Evolutionary conservation across 2,329 filamentous ascomycete species (phyloP), one percentile per base, ranked within the genome.

Genomic region (Pezicula radicicola): DNA sequence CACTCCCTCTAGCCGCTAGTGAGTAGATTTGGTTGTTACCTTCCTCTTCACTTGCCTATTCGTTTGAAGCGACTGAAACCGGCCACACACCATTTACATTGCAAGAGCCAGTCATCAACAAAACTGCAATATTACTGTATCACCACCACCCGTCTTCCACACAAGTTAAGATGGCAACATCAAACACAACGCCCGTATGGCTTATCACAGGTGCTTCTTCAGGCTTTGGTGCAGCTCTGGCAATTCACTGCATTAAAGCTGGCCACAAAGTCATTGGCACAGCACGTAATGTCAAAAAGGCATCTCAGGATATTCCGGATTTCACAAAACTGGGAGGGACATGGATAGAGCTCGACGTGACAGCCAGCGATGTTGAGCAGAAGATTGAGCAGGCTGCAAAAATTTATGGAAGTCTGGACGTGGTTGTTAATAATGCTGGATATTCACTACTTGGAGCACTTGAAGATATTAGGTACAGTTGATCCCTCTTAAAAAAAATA

Each of bases 401-500:
- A 3, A 19, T 37, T 37, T 27, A 15, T 51, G 55, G 55, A 16
- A 49, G 47, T 16, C 18, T 58, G 16, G 56, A 60, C 40, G 46
- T 57, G 42, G 51, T 53, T 45, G 56, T 60, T 15, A 60, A 60
- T 40, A 60, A 60, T 50, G 57, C 57, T 15, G 56, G 54, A 7
- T 52, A 58, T 18, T 75, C 77, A 16, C 64, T 79, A 1, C 60
- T 66, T 8, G 76, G 75, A 13, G 72, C 76, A 1, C 72, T 81
- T 37, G 81, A 84, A 59, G 74, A 75, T 6, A 64, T 77, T 46
- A 53, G 18, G 49, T 51, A 39, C 12, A 40, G 12, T 40, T 45
- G 8, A 19, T 19, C 12, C 16, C 13, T n/a, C 10, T 25, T 25
- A 19, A 4, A 19, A 40, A 15, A n/a, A 16, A 19, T n/a, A 40